These are phyloP conservation scores for Salvia hispanica DNA, from an alignment of 257 asterid genomes.

Conservation along the genomic window DNA sequence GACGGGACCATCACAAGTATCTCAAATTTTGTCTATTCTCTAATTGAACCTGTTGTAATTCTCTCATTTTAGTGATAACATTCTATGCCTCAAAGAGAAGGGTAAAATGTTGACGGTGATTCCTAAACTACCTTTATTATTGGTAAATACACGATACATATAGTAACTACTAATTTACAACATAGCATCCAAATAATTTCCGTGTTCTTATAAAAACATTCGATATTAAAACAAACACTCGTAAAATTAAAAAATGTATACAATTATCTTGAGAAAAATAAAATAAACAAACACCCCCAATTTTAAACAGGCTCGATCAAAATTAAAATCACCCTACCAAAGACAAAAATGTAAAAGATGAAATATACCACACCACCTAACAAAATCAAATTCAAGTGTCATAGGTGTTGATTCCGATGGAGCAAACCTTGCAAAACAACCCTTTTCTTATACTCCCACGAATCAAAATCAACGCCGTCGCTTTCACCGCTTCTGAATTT, in stretches of 20 bases:
- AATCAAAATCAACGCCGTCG: constrained; percentile 31
- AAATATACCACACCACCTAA: not conserved
- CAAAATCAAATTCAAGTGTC: not conserved
- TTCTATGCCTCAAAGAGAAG: too few species aligned
- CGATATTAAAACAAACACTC: too few species aligned
- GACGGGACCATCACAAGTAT: too few species aligned
- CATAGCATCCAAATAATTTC: too few species aligned
- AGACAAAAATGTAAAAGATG: not conserved
- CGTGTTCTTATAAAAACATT: too few species aligned
- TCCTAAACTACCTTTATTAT: too few species aligned
- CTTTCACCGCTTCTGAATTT: not conserved
- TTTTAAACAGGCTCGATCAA: not conserved
- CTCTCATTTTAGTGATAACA: too few species aligned
- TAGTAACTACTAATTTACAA: too few species aligned
- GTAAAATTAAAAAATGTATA: not conserved
- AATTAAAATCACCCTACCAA: not conserved
- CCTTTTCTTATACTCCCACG: constrained; percentile 36
- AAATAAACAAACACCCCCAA: not conserved
- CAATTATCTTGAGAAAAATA: not conserved
- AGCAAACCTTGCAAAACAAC: constrained; percentile 36
- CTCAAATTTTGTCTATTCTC: too few species aligned
- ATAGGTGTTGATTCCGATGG: constrained; percentile 26
- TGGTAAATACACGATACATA: too few species aligned
- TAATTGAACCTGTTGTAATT: too few species aligned
- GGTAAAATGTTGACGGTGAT: too few species aligned